Conservation (phyloP, 345 rosid species). For the Eucalyptus virginea region DNA sequence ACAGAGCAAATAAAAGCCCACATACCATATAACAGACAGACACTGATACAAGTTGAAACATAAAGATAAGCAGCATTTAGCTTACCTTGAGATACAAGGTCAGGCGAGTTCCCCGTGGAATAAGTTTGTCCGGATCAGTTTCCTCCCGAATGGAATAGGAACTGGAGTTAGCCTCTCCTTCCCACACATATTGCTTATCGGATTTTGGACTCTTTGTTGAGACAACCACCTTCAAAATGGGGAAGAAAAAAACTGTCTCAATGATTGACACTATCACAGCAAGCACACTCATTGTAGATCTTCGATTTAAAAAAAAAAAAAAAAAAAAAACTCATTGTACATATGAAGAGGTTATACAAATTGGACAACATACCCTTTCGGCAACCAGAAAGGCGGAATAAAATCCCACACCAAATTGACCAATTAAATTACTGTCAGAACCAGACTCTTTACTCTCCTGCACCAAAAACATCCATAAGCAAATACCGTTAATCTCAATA, state of each 20-base stretch:
- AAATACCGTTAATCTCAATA: not conserved
- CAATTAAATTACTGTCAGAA: constrained; percentile 75
- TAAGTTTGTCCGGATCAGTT: constrained; percentile 60
- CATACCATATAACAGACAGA: not conserved
- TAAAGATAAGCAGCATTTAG: not conserved
- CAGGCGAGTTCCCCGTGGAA: constrained; percentile 87
- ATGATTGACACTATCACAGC: not conserved
- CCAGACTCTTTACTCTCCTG: constrained; percentile 93
- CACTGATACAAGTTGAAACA: not conserved
- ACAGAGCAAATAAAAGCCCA: not conserved
- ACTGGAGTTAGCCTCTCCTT: constrained; percentile 90
- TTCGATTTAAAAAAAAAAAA: too few relatives aligned
- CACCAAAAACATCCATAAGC: not conserved
- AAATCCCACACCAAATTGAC: constrained; percentile 98
- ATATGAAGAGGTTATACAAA: not conserved
- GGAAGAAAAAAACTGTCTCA: not conserved
- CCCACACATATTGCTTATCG: constrained; percentile 90
- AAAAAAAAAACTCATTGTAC: not conserved
- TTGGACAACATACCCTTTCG: constrained; percentile 41
- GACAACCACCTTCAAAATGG: constrained; percentile 50
- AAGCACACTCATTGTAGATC: not conserved
- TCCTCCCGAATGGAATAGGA: constrained; percentile 76
- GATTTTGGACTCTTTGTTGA: constrained; percentile 92
- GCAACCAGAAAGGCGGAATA: constrained; percentile 93
- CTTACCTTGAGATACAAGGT: constrained; percentile 83